Evolutionary conservation across 805 yeast genomes (phyloP), one percentile per base, ranked within the genome.

Genomic region (Kodamaea laetipori): DNA sequence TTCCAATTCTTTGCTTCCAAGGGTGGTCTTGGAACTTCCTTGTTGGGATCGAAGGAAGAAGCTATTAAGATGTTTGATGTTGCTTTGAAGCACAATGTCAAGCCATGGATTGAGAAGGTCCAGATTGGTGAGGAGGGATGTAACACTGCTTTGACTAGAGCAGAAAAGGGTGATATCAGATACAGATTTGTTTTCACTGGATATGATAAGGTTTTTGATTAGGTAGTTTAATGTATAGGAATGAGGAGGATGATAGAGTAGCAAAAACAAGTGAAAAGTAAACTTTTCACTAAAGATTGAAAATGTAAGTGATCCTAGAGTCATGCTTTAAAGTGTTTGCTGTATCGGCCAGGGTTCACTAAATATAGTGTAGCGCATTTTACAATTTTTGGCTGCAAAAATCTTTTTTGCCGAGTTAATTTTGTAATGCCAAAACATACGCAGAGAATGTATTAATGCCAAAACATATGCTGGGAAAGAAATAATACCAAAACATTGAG

Each of bases 151-250:
- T 56, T 71, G 52, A 57, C 56, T 37, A 61, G 64, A 49, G 59
- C 63, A 36, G 59, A 58, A 33, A 47, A 56, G 17, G 63, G 66
- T 37, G 68, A 64, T 15, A 73, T 64, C 38, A 61, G 63, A 42
- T 71, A 67, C 53, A 58, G 90, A 68, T 80, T 78, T 56, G 82
- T 82, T 6, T 67, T 83, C 50, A 74, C 77, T 42, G 78, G 77
- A 16, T 81, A 66, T 61, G 78, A 78, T 52, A 66, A 75, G 58
- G 74, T 67, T 2, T 75, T 75, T 45, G 41, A 31, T 13, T 35
- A 23, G 13, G 12, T 33, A 6, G 18, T 7, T 30, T 12, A 7
- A 13, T 40, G 36, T n/a, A n/a, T n/a, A n/a, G n/a, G n/a, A n/a
- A n/a, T n/a, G n/a, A n/a, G n/a, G n/a, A n/a, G n/a, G n/a, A n/a